Evolutionary conservation across 1,139 yeast species (phyloP), one percentile per base, ranked within the genome.

Genomic region (Sporopachydermia cereana): DNA sequence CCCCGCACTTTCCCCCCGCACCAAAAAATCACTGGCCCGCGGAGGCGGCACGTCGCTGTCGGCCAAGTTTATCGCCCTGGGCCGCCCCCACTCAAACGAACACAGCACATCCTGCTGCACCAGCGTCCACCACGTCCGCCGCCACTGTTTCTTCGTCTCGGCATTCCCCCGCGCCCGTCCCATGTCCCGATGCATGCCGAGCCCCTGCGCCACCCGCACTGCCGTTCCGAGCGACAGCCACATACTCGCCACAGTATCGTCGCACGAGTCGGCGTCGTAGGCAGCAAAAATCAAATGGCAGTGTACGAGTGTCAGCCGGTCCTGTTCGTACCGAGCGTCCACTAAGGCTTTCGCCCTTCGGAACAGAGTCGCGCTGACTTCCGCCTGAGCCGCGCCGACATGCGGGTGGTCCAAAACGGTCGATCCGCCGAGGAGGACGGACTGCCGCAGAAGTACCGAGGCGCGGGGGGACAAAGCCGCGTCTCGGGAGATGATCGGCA

Each of bases 121-220:
- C 30, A 27, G n/a, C n/a, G 30, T 27, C 30, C 30, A 27, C 30
- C 30, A 27, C n/a, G 30, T 27, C n/a, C 30, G 12, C n/a, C 30
- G 30, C 30, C 30, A 27, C n/a, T 27, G 30, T n/a, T 27, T 27
- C 30, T n/a, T 12, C 30, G n/a, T 27, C n/a, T 27, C 30, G 12
- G n/a, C n/a, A 27, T 27, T n/a, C 12, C 14, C 30, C 14, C n/a
- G 12, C n/a, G 30, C 30, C 14, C n/a, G 12, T 12, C 30, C 30
- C 12, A 27, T 12, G 12, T 27, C n/a, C 30, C 30, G 12, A 27
- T 27, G 30, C 30, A 27, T 27, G 12, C 30, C 30, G 14, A 27
- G n/a, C 12, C 30, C 30, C n/a, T 27, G 30, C n/a, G 30, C 30
- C n/a, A 27, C 14, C 30, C 30, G 12, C n/a, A 27, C n/a, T 12